A percentile compares a stretch with the other conserved stretches of the same genome.
phyloP scores from a whole-genome alignment of 1,284 basidiomycete genomes.

The Uromyces viciae-fabae region DNA sequence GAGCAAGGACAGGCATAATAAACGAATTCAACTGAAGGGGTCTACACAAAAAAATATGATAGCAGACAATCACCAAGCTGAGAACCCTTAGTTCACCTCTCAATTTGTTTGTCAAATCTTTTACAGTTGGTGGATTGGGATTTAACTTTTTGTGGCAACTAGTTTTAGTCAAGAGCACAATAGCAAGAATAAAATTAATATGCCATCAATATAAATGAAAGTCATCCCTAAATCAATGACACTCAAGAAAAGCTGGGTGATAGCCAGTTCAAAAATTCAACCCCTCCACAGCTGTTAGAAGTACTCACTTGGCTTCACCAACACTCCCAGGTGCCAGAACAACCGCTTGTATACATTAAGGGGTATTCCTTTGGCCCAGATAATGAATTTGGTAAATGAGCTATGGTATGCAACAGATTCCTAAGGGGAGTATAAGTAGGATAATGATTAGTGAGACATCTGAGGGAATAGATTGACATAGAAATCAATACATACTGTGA shows the following conservation, averaged over 20 bases:
- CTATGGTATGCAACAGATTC: constrained; percentile 47
- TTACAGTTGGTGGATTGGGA: constrained; percentile 50
- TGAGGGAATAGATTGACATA: constrained; percentile 41
- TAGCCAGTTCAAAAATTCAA: neutral
- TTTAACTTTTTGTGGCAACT: constrained; percentile 51
- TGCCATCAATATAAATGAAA: neutral
- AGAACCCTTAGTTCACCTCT: constrained; percentile 50
- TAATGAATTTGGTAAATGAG: constrained; percentile 49
- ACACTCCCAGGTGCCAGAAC: constrained; percentile 37
- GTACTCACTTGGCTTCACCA: constrained; percentile 48
- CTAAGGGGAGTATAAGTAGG: constrained; percentile 48
- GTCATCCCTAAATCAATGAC: neutral
- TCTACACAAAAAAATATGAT: neutral
- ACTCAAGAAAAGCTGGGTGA: neutral
- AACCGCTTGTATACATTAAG: constrained; percentile 48
- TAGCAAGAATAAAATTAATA: neutral
- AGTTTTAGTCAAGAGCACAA: neutral
- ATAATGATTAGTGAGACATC: constrained; percentile 37
- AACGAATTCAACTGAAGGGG: neutral
- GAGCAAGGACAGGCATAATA: neutral
- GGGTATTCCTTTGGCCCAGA: constrained; percentile 49
- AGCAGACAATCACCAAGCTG: constrained; percentile 41
- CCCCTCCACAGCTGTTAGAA: neutral
- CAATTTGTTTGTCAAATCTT: constrained; percentile 48
- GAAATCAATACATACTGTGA: too few species aligned